These are phyloP conservation scores for Detonula confervacea DNA, from an alignment of 352 stramenopile species.

Conservation along the genomic window DNA sequence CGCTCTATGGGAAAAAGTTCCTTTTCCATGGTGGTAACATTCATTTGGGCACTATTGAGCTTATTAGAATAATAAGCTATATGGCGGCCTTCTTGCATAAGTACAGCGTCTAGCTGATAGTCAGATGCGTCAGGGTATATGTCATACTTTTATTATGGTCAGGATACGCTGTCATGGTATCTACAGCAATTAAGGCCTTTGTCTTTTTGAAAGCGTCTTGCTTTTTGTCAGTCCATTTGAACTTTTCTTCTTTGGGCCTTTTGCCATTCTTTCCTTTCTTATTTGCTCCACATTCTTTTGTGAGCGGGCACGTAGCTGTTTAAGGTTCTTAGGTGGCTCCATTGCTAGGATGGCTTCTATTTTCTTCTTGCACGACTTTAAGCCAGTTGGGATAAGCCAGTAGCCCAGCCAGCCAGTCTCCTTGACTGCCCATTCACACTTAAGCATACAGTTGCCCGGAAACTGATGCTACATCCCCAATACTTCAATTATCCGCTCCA, in stretches of 20 bases:
- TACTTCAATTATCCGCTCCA: no score
- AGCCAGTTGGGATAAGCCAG: constrained; percentile 42
- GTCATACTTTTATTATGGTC: constrained; percentile 56
- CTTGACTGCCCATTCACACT: not conserved
- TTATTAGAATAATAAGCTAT: constrained; percentile 59
- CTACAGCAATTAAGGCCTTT: constrained; percentile 46
- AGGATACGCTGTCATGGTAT: constrained; percentile 55
- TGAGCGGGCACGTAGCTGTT: constrained; percentile 43
- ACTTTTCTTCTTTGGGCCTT: not conserved
- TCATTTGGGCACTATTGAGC: constrained; percentile 37
- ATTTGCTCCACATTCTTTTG: not conserved
- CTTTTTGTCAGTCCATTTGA: constrained; percentile 21
- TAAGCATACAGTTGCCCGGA: no score
- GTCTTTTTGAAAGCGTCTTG: constrained; percentile 38
- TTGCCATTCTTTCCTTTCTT: constrained; percentile 30
- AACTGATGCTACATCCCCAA: no score
- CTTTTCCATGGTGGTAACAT: constrained; percentile 58
- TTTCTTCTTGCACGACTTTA: constrained; percentile 56
- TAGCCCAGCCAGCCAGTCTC: constrained; percentile 28
- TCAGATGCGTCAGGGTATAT: constrained; percentile 58
- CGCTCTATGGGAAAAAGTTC: constrained; percentile 54
- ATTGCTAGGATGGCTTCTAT: constrained; percentile 29
- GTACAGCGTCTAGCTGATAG: constrained; percentile 43
- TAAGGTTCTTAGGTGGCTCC: not conserved
- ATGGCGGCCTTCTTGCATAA: constrained; percentile 42